phyloP scores from a whole-genome alignment of 306 rosid species.

The Medicago ruthenica region DNA sequence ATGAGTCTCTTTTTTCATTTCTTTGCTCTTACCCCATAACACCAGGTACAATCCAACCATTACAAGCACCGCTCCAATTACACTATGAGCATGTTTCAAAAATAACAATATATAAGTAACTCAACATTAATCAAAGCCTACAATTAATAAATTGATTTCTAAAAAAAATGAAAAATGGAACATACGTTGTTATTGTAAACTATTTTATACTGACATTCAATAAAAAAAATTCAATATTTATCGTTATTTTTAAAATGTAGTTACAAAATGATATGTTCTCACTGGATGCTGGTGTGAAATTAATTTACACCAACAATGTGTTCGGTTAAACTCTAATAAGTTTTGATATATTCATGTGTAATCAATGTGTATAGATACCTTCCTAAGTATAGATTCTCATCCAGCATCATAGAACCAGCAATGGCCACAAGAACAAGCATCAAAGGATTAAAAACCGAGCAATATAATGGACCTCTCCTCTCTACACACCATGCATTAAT shows the following conservation, averaged over 20 bases:
- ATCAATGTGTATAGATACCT: slow-evolving; percentile 36
- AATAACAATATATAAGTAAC: background rate
- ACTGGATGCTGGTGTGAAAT: no score
- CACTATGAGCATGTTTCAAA: slow-evolving; percentile 34
- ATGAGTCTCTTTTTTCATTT: slow-evolving; percentile 25
- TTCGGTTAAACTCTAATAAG: no score
- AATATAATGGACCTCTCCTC: slow-evolving; percentile 64
- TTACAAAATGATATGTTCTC: no score
- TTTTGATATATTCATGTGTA: background rate
- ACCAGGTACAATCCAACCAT: slow-evolving; percentile 48
- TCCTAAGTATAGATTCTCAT: slow-evolving; percentile 50
- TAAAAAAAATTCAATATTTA: no score
- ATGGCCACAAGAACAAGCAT: slow-evolving; percentile 46
- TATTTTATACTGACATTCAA: no score
- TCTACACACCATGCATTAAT: slow-evolving; percentile 50
- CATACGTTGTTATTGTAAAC: no score
- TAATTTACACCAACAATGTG: no score
- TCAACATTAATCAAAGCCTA: background rate
- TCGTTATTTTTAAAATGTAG: no score
- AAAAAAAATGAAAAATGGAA: no score
- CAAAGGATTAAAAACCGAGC: slow-evolving; percentile 54
- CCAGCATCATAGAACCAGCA: slow-evolving; percentile 48
- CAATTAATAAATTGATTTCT: no score
- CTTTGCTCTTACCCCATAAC: slow-evolving; percentile 54
- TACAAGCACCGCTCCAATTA: slow-evolving; percentile 48